Percentiles rank a stretch among this genome's conserved stretches.
Conservation (phyloP, 176 grass and related monocot species). For the Poa pratensis region DNA sequence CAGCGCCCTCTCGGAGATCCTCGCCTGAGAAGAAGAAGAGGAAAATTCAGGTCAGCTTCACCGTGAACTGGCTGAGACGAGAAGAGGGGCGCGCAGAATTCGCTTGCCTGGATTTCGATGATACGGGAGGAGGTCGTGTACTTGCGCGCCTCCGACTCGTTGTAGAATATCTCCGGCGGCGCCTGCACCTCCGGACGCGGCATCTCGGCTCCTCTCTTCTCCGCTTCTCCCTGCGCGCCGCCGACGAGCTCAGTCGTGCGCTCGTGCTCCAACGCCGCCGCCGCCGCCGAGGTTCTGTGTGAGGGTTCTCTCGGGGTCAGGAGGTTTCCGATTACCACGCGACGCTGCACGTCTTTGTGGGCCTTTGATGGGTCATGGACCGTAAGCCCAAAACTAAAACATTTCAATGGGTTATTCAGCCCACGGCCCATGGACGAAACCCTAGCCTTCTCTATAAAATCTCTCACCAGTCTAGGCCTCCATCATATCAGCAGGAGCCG, state of each 20-base stretch:
- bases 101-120: slow-evolving; percentile 92
- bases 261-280: slow-evolving; percentile 36
- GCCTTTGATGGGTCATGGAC: neutral
- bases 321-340: neutral
- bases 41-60: neutral
- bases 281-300: neutral
- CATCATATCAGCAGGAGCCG: neutral
- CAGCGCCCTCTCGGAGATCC: slow-evolving; percentile 92
- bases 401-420: neutral
- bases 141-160: slow-evolving; percentile 89
- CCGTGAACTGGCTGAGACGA: neutral
- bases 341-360: neutral
- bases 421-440: neutral
- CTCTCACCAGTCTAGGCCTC: slow-evolving; percentile 9
- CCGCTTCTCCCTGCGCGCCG: neutral
- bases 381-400: neutral
- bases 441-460: slow-evolving; percentile 14
- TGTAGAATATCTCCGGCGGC: slow-evolving; percentile 97
- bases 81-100: too few relatives aligned
- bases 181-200: slow-evolving; percentile 90
- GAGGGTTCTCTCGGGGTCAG: neutral
- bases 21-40: slow-evolving; percentile 49
- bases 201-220: slow-evolving; percentile 43
- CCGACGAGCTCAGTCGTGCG: slow-evolving; percentile 9
- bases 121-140: slow-evolving; percentile 98